phyloP scores from a whole-genome alignment of 192 early-diverging fungal species.

The Podila epicladia region DNA sequence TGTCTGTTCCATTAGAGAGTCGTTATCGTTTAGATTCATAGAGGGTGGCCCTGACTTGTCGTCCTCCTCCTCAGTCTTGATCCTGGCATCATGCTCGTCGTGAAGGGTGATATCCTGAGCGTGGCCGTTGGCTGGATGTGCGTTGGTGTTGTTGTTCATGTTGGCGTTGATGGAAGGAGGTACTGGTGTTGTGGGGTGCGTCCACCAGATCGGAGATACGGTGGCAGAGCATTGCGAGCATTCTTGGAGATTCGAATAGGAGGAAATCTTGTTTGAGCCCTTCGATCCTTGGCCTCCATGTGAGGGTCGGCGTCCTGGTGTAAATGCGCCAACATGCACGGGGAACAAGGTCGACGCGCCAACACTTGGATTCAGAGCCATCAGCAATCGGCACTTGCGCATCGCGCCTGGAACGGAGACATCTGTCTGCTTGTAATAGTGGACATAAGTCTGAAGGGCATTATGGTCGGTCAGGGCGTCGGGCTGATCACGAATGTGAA shows the following conservation, averaged over 20 bases:
- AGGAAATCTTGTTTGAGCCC: constrained; percentile 5
- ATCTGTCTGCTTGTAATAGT: constrained; percentile 56
- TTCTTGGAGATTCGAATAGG: constrained; percentile 7
- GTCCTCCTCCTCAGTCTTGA: background rate
- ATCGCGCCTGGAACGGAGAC: constrained; percentile 49
- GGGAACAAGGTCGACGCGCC: constrained; percentile 9
- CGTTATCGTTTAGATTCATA: too few species aligned
- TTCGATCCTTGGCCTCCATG: constrained; percentile 19
- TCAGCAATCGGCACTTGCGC: constrained; percentile 50
- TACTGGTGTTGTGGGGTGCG: background rate
- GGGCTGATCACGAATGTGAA: constrained; percentile 39
- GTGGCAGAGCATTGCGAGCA: constrained; percentile 29
- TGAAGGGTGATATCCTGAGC: too few species aligned
- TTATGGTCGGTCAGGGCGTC: constrained; percentile 33
- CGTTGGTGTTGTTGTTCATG: too few species aligned
- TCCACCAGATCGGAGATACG: constrained; percentile 61
- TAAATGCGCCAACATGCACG: background rate
- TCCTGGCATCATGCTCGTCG: background rate
- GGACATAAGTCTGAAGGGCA: constrained; percentile 48
- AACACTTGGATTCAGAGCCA: constrained; percentile 32
- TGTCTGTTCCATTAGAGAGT: too few species aligned
- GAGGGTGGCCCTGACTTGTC: background rate
- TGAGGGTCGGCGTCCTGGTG: constrained; percentile 6
- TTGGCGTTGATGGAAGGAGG: background rate
- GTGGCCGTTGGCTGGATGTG: too few species aligned